Evolutionary conservation across 116 monocot genomes (phyloP).

Genomic region (Zostera marina): DNA sequence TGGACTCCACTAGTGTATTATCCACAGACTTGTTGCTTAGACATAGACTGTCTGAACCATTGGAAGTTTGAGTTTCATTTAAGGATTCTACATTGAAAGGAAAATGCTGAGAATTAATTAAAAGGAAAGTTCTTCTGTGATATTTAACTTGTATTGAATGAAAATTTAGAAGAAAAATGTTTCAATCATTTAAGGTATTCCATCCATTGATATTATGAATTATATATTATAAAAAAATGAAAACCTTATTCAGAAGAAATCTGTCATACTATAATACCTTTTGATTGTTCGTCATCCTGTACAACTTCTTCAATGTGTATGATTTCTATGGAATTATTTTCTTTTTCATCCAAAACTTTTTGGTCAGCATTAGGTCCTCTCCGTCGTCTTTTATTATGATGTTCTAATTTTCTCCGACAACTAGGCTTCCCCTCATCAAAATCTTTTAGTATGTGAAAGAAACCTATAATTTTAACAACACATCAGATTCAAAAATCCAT

Average conservation of each 20-base stretch:
- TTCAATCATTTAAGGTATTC: no score
- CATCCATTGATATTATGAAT: no score
- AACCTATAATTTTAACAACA: conserved; percentile 40
- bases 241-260: background rate
- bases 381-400: conserved; percentile 81
- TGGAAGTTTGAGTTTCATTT: conserved; percentile 13
- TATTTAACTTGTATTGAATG: no score
- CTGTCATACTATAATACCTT: conserved; percentile 30
- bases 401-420: conserved; percentile 89
- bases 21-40: conserved; percentile 29
- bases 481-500: no score
- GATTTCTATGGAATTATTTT: conserved; percentile 23
- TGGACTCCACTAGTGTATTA: conserved; percentile 33
- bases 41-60: conserved; percentile 18
- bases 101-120: background rate
- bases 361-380: conserved; percentile 36
- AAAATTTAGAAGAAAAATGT: no score
- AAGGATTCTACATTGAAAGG: conserved; percentile 9
- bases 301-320: conserved; percentile 10
- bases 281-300: conserved; percentile 23
- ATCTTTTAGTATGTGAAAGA: conserved; percentile 73
- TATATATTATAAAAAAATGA: no score
- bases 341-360: conserved; percentile 25
- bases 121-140: background rate
- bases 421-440: conserved; percentile 98